Base-by-base conservation (phyloP, 1,139 yeast species). In the Yamadazyma oceani region DNA sequence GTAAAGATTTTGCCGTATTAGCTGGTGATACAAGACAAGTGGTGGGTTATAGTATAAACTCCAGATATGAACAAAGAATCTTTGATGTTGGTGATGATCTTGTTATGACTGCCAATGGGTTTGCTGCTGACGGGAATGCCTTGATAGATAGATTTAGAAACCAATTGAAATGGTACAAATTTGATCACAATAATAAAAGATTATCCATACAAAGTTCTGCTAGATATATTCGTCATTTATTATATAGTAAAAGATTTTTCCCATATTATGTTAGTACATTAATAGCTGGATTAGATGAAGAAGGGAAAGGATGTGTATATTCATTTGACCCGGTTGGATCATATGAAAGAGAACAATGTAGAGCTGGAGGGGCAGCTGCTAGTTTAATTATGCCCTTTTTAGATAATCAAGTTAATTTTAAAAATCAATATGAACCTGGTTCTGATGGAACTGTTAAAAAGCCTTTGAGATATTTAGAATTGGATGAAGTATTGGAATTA, bases 11-110 rank as follows among this genome's bases (percentile, higher is more conserved):
- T 57, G 97, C 96, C 22, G 94, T 92, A 28, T 74, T 92, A 45
- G 98, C 99, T 1, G 97, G 98, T 35, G 98, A 94, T 62, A 92
- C 99, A 15, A 84, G 99, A 69, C 96, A 86, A 59, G 89, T 95
- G 6, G 84, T 85, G 26, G 98, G 97, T 25, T 92, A 88, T 66
- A 83, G 89, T 46, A 94, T 92, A 63, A 89, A 92, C 60, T 82
- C 97, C 15, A 80, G 99, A 57, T 84, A 85, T 60, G 95, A 88
- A 62, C 95, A 96, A 33, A 89, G 88, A 63, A 86, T 92, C 40
- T 85, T 86, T 57, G 80, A 85, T 51, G 85, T 88, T 41, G 97
- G 97, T 37, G 97, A 92, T 64, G 77, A 85, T 57, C 75, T 94
- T 41, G 77, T 85, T 46, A 79, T 92, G 69, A 82, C 95, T 2